A percentile compares a stretch with the other conserved stretches of the same genome.
phyloP scores from a whole-genome alignment of 1,284 basidiomycete species.

The Ganoderma lingzhi region DNA sequence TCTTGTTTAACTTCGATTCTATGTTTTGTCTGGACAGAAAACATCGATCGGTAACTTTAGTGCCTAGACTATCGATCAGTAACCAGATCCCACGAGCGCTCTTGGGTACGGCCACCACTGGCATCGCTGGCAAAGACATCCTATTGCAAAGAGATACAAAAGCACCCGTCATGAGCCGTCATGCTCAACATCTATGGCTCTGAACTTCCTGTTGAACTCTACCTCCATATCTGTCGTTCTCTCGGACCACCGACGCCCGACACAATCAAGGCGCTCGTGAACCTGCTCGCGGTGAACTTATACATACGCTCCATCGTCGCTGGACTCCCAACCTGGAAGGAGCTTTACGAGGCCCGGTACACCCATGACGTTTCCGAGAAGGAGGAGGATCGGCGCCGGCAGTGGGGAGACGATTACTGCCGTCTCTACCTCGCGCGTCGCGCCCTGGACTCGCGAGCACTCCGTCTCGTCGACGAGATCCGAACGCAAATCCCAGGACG shows the following conservation, averaged over 20 bases:
- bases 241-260: slow-evolving; percentile 35
- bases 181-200: slow-evolving; percentile 9
- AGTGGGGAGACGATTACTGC: slow-evolving; percentile 51
- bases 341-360: slow-evolving; percentile 59
- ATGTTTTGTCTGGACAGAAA: too few species aligned
- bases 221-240: slow-evolving; percentile 28
- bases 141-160: neutral
- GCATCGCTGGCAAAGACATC: neutral
- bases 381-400: slow-evolving; percentile 46
- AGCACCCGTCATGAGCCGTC: neutral
- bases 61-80: too few species aligned
- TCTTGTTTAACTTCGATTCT: too few species aligned
- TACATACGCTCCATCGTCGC: slow-evolving; percentile 41
- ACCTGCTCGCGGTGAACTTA: slow-evolving; percentile 38
- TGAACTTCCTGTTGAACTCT: slow-evolving; percentile 25
- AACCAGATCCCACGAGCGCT: neutral
- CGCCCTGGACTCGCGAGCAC: slow-evolving; percentile 50
- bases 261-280: slow-evolving; percentile 36
- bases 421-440: slow-evolving; percentile 53
- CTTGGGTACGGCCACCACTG: neutral
- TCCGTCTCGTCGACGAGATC: slow-evolving; percentile 52
- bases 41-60: too few species aligned
- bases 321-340: slow-evolving; percentile 52
- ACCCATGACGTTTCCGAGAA: slow-evolving; percentile 45
- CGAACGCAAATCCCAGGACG: slow-evolving; percentile 44